Percentiles rank a stretch among this genome's conserved stretches.
Evolutionary conservation across 768 basidiomycete species (phyloP).

Genomic region (Leccinum pellstonianum): DNA sequence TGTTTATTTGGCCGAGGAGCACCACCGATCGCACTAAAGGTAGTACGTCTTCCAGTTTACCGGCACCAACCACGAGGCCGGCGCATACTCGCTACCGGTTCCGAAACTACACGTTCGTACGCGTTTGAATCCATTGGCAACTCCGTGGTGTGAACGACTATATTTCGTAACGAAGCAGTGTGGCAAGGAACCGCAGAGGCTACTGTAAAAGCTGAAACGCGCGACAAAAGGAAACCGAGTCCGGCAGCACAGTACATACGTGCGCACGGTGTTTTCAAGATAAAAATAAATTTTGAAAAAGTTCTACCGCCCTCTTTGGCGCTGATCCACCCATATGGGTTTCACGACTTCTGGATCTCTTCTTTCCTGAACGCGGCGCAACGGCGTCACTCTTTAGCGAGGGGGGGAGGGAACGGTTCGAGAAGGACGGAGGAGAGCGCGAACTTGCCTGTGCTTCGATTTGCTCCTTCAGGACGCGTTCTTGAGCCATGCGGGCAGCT

Average conservation of each 20-base stretch:
- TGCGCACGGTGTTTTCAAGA: neutral
- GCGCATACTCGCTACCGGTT: neutral
- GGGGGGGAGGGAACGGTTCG: conserved; percentile 1
- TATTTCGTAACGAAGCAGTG: neutral
- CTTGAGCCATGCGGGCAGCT: conserved; percentile 50
- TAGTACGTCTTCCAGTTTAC: neutral
- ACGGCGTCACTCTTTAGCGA: conserved; percentile 4
- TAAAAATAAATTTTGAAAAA: neutral
- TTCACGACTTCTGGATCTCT: conserved; percentile 30
- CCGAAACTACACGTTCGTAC: neutral
- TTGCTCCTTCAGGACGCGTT: conserved; percentile 52
- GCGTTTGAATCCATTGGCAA: neutral
- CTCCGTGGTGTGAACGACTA: neutral
- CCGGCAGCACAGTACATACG: neutral
- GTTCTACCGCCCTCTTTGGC: conserved; percentile 15
- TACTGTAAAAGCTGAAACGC: neutral
- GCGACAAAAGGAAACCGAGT: neutral
- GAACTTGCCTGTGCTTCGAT: conserved; percentile 50
- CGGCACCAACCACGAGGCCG: neutral
- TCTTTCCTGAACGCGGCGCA: conserved; percentile 19
- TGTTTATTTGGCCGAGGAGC: neutral
- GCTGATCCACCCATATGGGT: conserved; percentile 35
- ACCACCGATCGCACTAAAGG: neutral
- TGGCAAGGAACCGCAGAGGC: neutral
- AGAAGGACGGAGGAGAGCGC: conserved; percentile 18